Conservation (phyloP, 2,329 filamentous ascomycete genomes). For the Botrytis galanthina region DNA sequence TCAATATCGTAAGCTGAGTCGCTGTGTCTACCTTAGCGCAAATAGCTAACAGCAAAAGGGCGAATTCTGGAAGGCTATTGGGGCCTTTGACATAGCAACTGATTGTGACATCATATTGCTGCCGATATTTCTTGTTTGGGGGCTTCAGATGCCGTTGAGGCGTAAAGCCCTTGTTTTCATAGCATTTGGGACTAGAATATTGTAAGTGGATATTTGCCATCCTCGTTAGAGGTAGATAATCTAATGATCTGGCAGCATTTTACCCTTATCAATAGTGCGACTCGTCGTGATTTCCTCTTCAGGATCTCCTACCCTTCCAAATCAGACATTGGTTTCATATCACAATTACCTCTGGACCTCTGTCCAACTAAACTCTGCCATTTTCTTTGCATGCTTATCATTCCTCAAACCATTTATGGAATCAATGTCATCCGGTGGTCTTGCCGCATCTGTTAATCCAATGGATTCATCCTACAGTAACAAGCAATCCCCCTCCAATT, state of each 20-base stretch:
- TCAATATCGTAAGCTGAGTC: slow-evolving; percentile 26
- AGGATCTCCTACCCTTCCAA: slow-evolving; percentile 12
- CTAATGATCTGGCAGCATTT: slow-evolving; percentile 35
- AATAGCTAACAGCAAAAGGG: background rate
- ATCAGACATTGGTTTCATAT: slow-evolving; percentile 26
- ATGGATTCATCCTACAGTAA: slow-evolving; percentile 23
- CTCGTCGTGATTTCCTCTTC: slow-evolving; percentile 23
- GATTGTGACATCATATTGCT: slow-evolving; percentile 47
- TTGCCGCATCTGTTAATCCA: slow-evolving; percentile 23
- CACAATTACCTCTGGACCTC: slow-evolving; percentile 26
- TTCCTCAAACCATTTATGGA: slow-evolving; percentile 31
- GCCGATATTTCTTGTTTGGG: slow-evolving; percentile 48
- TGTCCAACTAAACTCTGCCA: slow-evolving; percentile 28
- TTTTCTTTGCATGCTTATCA: slow-evolving; percentile 28
- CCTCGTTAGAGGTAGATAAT: background rate
- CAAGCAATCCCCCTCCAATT: background rate
- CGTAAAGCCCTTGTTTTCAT: slow-evolving; percentile 34
- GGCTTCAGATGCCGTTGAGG: slow-evolving; percentile 43
- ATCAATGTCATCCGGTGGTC: slow-evolving; percentile 26
- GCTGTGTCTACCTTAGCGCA: background rate
- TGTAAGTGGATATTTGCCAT: slow-evolving; percentile 35
- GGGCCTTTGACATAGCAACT: slow-evolving; percentile 47
- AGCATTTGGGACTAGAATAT: slow-evolving; percentile 32
- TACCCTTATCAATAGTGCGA: slow-evolving; percentile 36
- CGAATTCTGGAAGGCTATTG: slow-evolving; percentile 49